Conservation (phyloP, 2,329 filamentous ascomycete species). For the Juglanconis juglandina region DNA sequence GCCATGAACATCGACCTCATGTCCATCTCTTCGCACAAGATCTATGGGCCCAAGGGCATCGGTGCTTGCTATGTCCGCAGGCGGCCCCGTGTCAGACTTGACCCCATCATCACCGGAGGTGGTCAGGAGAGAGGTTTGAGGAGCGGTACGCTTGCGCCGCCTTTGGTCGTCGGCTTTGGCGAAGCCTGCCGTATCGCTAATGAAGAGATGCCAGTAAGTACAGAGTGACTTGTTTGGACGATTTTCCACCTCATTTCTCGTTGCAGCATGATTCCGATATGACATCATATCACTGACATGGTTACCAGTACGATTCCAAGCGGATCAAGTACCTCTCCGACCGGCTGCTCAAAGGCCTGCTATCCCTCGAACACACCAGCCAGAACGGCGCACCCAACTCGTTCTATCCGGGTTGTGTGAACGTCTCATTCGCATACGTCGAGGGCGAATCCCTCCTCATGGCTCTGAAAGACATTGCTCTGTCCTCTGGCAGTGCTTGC, state of each 20-base stretch:
- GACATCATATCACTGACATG: neutral
- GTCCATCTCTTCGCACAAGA: conserved; percentile 98
- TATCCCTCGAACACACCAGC: conserved; percentile 85
- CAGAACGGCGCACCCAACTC: conserved; percentile 80
- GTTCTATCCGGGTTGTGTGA: conserved; percentile 96
- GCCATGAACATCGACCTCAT: conserved; percentile 97
- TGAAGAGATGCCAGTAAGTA: conserved; percentile 83
- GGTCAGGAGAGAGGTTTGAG: conserved; percentile 93
- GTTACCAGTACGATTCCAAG: conserved; percentile 80
- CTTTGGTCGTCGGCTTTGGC: conserved; percentile 86
- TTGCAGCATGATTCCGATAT: neutral
- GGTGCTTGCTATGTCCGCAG: conserved; percentile 94
- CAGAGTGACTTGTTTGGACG: neutral
- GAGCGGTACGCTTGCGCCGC: conserved; percentile 88
- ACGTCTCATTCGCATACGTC: conserved; percentile 97
- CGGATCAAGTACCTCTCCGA: conserved; percentile 81
- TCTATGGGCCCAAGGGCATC: conserved; percentile 96
- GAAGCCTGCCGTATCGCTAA: conserved; percentile 91
- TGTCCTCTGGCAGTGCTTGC: conserved; percentile 95
- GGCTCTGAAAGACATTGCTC: conserved; percentile 95
- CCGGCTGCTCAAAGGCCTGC: conserved; percentile 74
- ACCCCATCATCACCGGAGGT: conserved; percentile 93
- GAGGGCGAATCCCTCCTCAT: conserved; percentile 97
- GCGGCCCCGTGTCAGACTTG: conserved; percentile 86
- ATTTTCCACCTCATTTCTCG: conserved; percentile 53